A percentile compares a stretch with the other conserved stretches of the same genome.
These are phyloP conservation scores for Penicillium thymicola DNA, from an alignment of 2,329 filamentous ascomycete genomes.

Conservation along the genomic window DNA sequence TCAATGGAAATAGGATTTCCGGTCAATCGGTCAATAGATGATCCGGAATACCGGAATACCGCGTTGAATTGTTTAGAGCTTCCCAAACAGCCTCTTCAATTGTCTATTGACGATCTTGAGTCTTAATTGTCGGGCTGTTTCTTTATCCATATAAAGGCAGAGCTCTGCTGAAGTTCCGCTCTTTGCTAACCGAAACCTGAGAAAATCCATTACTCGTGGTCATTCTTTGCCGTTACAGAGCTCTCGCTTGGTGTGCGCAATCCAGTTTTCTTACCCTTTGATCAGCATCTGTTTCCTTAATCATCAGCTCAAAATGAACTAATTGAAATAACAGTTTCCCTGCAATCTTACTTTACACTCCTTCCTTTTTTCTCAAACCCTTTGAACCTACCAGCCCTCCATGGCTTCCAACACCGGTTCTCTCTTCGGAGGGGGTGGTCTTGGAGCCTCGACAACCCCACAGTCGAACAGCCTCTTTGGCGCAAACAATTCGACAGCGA, in stretches of 20 bases:
- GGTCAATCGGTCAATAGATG: conserved; percentile 15
- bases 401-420: conserved; percentile 26
- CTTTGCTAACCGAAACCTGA: neutral
- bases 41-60: conserved; percentile 13
- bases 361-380: neutral
- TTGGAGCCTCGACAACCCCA: conserved; percentile 23
- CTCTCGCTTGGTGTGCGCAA: neutral
- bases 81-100: conserved; percentile 3
- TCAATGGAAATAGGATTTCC: neutral
- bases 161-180: neutral
- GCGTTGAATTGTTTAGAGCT: conserved; percentile 23
- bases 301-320: neutral
- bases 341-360: too few relatives aligned
- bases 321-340: neutral
- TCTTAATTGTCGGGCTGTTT: neutral
- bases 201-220: neutral
- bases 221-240: neutral
- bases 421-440: conserved; percentile 29
- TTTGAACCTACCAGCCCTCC: neutral
- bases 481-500: conserved; percentile 24
- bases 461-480: conserved; percentile 29
- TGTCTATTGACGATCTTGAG: neutral
- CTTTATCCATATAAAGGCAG: neutral
- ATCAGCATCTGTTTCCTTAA: neutral
- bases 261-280: conserved; percentile 1